Evolutionary conservation across 2,329 filamentous ascomycete species (phyloP).

Genomic region (Ambrosiella cleistominuta): DNA sequence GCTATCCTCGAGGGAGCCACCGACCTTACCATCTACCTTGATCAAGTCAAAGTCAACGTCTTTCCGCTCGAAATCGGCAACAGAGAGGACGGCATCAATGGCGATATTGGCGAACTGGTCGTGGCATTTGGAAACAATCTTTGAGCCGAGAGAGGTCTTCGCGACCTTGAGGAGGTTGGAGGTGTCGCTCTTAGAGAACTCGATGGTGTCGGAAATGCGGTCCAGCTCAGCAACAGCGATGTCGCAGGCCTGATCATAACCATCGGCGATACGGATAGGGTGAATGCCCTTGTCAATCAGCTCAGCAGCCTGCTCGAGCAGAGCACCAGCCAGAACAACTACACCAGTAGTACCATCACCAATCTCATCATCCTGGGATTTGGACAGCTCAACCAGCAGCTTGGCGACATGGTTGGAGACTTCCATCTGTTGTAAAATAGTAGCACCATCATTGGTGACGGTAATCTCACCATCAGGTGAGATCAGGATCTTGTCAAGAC

Average conservation of each 20-base stretch:
- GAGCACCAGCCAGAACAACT: constrained; percentile 82
- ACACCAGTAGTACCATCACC: constrained; percentile 96
- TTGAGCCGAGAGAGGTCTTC: constrained; percentile 88
- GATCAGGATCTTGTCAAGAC: constrained; percentile 97
- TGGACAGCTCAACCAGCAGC: constrained; percentile 87
- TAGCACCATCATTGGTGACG: constrained; percentile 96
- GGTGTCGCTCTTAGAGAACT: constrained; percentile 65
- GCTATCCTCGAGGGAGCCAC: constrained; percentile 81
- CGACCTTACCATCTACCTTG: constrained; percentile 97
- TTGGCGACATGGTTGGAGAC: constrained; percentile 97
- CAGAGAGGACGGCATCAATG: constrained; percentile 88
- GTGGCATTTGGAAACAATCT: constrained; percentile 97
- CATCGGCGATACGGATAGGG: constrained; percentile 94
- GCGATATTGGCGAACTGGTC: constrained; percentile 97
- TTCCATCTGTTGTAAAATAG: constrained; percentile 96
- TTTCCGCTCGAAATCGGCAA: constrained; percentile 86
- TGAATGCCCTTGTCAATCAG: constrained; percentile 99
- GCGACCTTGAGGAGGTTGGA: constrained; percentile 85
- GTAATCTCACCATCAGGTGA: constrained; percentile 98
- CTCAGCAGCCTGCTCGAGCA: constrained; percentile 91
- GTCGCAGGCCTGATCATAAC: constrained; percentile 94
- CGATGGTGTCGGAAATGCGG: constrained; percentile 76
- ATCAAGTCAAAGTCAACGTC: constrained; percentile 98
- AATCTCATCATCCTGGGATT: constrained; percentile 97
- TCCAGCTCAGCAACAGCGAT: constrained; percentile 88